Evolutionary conservation across 768 basidiomycete genomes (phyloP).

Genomic region (Hemileccinum impolitum): DNA sequence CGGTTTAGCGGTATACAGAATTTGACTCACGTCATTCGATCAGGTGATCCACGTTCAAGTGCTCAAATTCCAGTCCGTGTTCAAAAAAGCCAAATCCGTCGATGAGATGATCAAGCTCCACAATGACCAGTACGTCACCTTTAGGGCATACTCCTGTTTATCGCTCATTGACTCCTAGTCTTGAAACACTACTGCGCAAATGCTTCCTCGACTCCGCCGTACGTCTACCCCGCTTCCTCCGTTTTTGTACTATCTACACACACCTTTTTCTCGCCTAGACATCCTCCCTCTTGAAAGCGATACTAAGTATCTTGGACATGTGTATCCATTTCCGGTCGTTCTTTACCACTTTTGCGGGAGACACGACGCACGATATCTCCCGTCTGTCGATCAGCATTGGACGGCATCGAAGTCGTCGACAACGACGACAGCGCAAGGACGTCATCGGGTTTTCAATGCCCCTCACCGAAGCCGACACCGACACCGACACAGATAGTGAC

Average conservation of each 20-base stretch:
- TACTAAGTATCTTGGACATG: conserved; percentile 72
- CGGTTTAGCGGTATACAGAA: background rate
- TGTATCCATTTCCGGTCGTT: conserved; percentile 64
- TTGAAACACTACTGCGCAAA: conserved; percentile 55
- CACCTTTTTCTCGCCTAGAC: too few species aligned
- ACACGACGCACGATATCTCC: conserved; percentile 55
- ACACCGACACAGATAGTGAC: conserved; percentile 36
- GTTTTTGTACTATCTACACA: too few species aligned
- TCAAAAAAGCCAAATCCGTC: conserved; percentile 56
- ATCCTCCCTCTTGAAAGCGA: conserved; percentile 57
- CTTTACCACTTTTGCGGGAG: conserved; percentile 58
- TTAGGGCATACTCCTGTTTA: background rate
- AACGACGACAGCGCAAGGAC: conserved; percentile 51
- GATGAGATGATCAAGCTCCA: conserved; percentile 76
- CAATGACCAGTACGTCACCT: conserved; percentile 57
- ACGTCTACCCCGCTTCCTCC: conserved; percentile 20
- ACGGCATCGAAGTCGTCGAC: conserved; percentile 61
- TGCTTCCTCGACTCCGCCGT: conserved; percentile 67
- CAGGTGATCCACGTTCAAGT: conserved; percentile 71
- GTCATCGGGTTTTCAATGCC: conserved; percentile 59
- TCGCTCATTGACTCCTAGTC: conserved; percentile 33
- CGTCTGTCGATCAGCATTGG: conserved; percentile 50
- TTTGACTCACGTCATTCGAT: conserved; percentile 1
- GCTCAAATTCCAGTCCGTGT: conserved; percentile 52
- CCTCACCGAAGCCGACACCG: conserved; percentile 19